Evolutionary conservation across 2,329 filamentous ascomycete genomes (phyloP).

Genomic region (Colletotrichum melonis): DNA sequence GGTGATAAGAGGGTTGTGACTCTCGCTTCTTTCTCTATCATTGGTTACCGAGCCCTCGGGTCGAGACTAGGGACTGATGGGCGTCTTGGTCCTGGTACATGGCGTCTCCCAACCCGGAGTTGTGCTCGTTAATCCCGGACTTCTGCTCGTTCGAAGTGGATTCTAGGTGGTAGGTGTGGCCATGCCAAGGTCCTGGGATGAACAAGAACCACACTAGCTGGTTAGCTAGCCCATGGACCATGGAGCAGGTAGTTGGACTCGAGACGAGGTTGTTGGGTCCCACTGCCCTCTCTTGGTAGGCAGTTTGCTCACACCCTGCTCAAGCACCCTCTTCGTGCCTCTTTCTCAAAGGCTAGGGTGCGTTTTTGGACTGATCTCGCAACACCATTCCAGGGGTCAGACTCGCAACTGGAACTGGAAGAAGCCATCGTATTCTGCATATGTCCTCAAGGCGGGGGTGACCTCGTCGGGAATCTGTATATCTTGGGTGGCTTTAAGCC

Average conservation of each 20-base stretch:
- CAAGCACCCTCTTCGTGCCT: background rate
- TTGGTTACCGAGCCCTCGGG: constrained; percentile 22
- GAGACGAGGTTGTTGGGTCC: background rate
- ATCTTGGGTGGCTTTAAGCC: background rate
- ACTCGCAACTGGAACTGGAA: background rate
- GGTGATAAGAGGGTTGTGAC: background rate
- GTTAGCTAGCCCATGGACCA: background rate
- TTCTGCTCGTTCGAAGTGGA: background rate
- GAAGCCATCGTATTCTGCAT: background rate
- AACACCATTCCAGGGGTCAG: background rate
- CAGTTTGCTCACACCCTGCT: background rate
- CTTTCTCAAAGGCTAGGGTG: background rate
- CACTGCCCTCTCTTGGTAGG: background rate
- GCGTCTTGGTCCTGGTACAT: constrained; percentile 17
- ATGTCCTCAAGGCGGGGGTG: background rate
- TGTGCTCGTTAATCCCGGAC: background rate
- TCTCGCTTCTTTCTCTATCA: background rate
- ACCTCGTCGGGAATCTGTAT: background rate
- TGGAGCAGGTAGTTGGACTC: background rate
- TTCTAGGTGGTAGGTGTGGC: background rate
- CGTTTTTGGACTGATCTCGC: background rate
- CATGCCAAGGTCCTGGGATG: background rate
- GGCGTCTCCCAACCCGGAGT: constrained; percentile 4
- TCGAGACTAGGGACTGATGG: background rate
- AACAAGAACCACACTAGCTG: background rate